Base-by-base conservation (phyloP, 2,329 filamentous ascomycete species). In the Trichothecium roseum region DNA sequence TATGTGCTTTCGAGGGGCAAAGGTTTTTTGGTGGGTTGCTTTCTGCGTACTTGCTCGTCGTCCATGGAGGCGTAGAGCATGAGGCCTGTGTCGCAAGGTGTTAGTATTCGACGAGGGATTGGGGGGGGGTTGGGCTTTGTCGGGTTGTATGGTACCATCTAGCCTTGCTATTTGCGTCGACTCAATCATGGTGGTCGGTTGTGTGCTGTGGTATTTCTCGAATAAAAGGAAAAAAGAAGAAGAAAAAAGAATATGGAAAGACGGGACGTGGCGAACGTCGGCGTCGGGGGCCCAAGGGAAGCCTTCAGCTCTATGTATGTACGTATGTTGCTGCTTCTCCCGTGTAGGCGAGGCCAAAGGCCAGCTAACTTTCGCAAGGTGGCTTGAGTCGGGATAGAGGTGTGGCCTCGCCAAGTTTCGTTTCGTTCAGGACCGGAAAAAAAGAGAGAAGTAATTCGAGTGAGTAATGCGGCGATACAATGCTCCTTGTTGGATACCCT, bases 21-120 rank as follows among this genome's bases (percentile, higher is more conserved):
- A 9, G 13, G 5, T 27, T n/a, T 12, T 15, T 28, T 12, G 20
- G 24, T 30, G 22, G 20, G 30, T 30, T 30, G 35, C 33, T 36
- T 18, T 24, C 3, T 27, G 47, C 60, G 40, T 53, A 81, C 78
- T 64, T 84, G 77, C 53, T 86, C 83, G 57, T 95, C 87, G 60
- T 96, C 91, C 50, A 94, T 85, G 3, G 88, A 94, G 40, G 89
- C 89, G 54, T 87, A 89, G 47, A 98, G 76, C 72, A 94, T 88
- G 46, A 96, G 76, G 72, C 89, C 88, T 94, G 51, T 34, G 45
- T 39, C 6, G 36, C 34, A 37, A 24, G 33, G 27, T 30, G 47
- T 53, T 39, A 51, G 44, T 18, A 34, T 16, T 18, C 6, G 24
- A 37, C 4, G 20, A 13, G 8, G 9, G 34, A 18, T 37, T 15